A percentile compares a stretch with the other conserved stretches of the same genome.
These are phyloP conservation scores for Mucor plumbeus DNA, from an alignment of 371 early-diverging fungal genomes.

Conservation along the genomic window DNA sequence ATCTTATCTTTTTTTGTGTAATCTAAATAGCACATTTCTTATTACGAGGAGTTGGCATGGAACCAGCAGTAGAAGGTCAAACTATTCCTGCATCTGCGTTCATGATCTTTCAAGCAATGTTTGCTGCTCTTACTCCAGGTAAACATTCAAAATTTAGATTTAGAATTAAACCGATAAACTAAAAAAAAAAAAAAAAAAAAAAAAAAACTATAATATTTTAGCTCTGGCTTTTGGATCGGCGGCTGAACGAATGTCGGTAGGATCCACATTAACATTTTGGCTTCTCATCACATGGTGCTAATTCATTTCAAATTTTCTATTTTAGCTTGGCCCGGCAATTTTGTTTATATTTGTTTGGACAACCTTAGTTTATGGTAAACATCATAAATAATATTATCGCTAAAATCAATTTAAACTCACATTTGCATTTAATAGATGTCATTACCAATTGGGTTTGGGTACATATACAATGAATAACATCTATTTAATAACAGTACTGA, in stretches of 20 bases:
- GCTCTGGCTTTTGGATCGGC: slow-evolving; percentile 85
- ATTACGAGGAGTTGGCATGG: slow-evolving; percentile 46
- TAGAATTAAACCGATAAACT: no score
- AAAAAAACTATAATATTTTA: slow-evolving; percentile 30
- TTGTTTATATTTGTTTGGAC: slow-evolving; percentile 86
- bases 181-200: no score
- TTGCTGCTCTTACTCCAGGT: slow-evolving; percentile 70
- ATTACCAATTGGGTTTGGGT: slow-evolving; percentile 88
- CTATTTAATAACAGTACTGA: background rate
- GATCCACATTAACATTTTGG: slow-evolving; percentile 2
- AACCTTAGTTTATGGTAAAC: slow-evolving; percentile 73
- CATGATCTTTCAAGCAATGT: slow-evolving; percentile 79
- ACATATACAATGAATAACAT: slow-evolving; percentile 9
- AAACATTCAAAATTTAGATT: background rate
- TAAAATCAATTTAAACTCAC: background rate
- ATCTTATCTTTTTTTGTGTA: background rate
- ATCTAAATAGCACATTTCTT: slow-evolving; percentile 39
- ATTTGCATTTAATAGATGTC: slow-evolving; percentile 41
- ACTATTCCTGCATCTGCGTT: slow-evolving; percentile 66
- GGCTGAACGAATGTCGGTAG: slow-evolving; percentile 79
- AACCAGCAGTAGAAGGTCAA: slow-evolving; percentile 45
- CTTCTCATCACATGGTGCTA: background rate
- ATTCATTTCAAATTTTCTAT: background rate
- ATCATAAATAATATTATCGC: background rate
- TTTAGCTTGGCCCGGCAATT: slow-evolving; percentile 70